phyloP scores from a whole-genome alignment of 768 basidiomycete species.

The Boletus reticulatus region DNA sequence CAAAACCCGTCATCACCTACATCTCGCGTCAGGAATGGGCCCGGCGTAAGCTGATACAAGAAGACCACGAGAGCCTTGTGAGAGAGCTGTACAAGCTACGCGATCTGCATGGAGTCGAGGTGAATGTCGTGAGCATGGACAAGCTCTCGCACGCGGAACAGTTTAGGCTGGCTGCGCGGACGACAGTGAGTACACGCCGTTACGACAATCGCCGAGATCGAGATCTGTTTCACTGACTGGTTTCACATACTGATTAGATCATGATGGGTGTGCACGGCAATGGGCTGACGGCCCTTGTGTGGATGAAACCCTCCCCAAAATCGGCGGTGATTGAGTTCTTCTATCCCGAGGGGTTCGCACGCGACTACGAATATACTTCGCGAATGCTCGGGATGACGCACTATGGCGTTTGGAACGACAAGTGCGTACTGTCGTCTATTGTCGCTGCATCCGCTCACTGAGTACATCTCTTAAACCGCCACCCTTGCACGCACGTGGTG shows the following conservation, averaged over 20 bases:
- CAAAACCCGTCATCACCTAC: slow-evolving; percentile 86
- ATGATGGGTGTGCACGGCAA: slow-evolving; percentile 96
- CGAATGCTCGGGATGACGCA: slow-evolving; percentile 82
- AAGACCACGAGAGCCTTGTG: slow-evolving; percentile 80
- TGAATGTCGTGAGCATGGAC: slow-evolving; percentile 86
- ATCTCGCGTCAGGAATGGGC: slow-evolving; percentile 89
- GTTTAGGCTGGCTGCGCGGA: slow-evolving; percentile 73
- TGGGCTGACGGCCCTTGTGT: slow-evolving; percentile 81
- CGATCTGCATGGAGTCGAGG: slow-evolving; percentile 75
- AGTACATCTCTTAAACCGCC: too few species aligned
- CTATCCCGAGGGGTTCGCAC: slow-evolving; percentile 78
- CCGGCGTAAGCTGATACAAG: slow-evolving; percentile 71
- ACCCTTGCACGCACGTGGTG: too few species aligned
- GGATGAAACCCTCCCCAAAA: slow-evolving; percentile 85
- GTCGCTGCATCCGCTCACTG: neutral
- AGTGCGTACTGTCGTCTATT: slow-evolving; percentile 38
- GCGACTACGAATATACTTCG: slow-evolving; percentile 80
- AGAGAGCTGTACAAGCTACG: slow-evolving; percentile 66
- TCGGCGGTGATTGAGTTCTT: slow-evolving; percentile 94
- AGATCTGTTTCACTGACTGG: neutral
- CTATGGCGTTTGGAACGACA: slow-evolving; percentile 80
- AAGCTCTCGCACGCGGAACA: slow-evolving; percentile 79
- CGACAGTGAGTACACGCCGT: slow-evolving; percentile 60
- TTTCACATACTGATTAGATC: slow-evolving; percentile 49
- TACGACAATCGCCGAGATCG: neutral